Evolutionary conservation across 2,329 filamentous ascomycete genomes (phyloP), one percentile per base, ranked within the genome.

Genomic region (Teratosphaeria gauchensis): DNA sequence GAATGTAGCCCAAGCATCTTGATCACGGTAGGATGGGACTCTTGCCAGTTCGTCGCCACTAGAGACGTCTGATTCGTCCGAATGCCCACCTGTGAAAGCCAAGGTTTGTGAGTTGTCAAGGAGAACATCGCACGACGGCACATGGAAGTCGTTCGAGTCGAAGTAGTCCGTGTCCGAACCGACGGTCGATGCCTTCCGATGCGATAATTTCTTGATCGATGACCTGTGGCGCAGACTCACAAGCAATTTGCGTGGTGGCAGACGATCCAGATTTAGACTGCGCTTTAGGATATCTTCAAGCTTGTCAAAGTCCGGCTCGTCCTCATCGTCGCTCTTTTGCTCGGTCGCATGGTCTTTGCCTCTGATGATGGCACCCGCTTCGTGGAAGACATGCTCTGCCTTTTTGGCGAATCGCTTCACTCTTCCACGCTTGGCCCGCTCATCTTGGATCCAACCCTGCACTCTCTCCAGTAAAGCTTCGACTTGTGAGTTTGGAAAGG

Each of bases 41-140:
- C 61, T 63, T 24, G 62, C 62, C 21, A 68, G 60, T 54, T 69
- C 65, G 28, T 67, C 61, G 11, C 55, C 60, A 28, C 62, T 66
- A 8, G 65, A 65, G 60, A 92, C 89, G 4, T 75, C 74, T 4
- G 74, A 73, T n/a, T 67, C 63, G 11, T 76, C 75, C 4, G 70
- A 72, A 30, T 71, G 69, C 19, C 84, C 84, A 28, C 85, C 85
- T 14, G 78, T 80, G 70, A 94, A 95, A 55, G 86, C 84, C 66
- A 96, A 78, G 0, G 92, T 95, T 74, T 92, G 94, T 4, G 89
- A 88, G 69, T 96, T 96, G 74, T 97, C 92, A 21, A 97, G 80
- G 53, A 86, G 78, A 7, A 84, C 90, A 72, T 96, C 90, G 65
- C 92, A 95, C 63, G 83, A 84, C 0, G 92, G 92, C 1, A 95